phyloP scores from a whole-genome alignment of 306 rosid genomes.

The Luffa aegyptiaca region DNA sequence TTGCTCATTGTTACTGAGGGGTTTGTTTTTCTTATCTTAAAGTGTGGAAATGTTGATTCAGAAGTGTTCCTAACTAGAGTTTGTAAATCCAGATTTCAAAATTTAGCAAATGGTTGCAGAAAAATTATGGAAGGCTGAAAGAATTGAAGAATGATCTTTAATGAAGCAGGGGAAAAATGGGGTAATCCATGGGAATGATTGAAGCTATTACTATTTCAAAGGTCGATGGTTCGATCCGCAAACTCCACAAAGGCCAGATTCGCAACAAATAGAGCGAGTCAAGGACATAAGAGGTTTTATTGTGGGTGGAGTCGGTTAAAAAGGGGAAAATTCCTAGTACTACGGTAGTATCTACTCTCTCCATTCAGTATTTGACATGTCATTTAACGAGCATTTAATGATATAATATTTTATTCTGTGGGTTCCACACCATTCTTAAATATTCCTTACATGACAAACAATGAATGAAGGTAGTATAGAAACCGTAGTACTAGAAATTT shows the following conservation, averaged over 20 bases:
- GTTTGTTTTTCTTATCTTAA: not conserved
- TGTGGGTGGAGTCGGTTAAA: not conserved
- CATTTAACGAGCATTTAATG: no score
- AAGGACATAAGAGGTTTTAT: not conserved
- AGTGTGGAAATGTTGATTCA: not conserved
- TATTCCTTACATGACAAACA: no score
- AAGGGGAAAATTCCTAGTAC: no score
- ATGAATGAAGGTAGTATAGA: no score
- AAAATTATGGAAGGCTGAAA: not conserved
- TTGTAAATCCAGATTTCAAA: not conserved
- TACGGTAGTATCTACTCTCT: no score
- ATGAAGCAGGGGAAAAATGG: not conserved
- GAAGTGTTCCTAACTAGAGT: not conserved
- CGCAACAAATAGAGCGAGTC: not conserved
- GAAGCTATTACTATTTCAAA: no score
- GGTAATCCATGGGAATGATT: not conserved
- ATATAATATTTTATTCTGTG: no score
- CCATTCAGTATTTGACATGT: no score
- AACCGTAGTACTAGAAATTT: no score
- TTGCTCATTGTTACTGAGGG: not conserved
- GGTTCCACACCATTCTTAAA: no score
- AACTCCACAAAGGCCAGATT: not conserved
- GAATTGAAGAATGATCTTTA: not conserved
- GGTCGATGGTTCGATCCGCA: no score
- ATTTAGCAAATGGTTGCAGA: not conserved